A percentile compares a stretch with the other conserved stretches of the same genome.
phyloP scores from a whole-genome alignment of 768 basidiomycete genomes.

The Epithele typhae region DNA sequence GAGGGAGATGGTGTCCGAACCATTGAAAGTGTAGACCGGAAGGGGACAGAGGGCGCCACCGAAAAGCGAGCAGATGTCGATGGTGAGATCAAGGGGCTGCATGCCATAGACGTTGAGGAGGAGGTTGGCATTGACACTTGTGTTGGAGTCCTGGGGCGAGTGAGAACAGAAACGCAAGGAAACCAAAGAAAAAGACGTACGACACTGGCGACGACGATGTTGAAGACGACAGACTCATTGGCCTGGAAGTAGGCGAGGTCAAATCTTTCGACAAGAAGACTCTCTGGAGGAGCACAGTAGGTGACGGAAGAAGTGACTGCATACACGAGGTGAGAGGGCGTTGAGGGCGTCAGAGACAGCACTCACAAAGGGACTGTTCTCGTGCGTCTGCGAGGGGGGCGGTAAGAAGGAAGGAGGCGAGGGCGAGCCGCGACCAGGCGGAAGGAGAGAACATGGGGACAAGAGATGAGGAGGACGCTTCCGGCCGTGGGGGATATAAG shows the following conservation, averaged over 20 bases:
- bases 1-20: conserved; percentile 63
- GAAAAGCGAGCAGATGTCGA: conserved; percentile 80
- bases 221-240: conserved; percentile 77
- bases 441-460: conserved; percentile 58
- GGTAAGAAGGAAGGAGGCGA: conserved; percentile 34
- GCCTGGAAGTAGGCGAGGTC: conserved; percentile 65
- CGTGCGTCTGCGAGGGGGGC: conserved; percentile 39
- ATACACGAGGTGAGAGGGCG: conserved; percentile 4
- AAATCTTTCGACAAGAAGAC: conserved; percentile 74
- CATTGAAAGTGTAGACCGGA: conserved; percentile 84
- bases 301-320: conserved; percentile 85
- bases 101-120: conserved; percentile 87
- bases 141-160: conserved; percentile 53
- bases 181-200: conserved; percentile 31
- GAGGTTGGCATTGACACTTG: conserved; percentile 80
- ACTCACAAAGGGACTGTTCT: conserved; percentile 62
- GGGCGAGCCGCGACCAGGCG: conserved; percentile 70
- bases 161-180: conserved; percentile 12
- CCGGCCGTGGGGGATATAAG: too few relatives aligned
- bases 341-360: conserved; percentile 1
- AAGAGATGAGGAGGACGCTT: conserved; percentile 7
- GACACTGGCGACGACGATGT: conserved; percentile 82
- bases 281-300: conserved; percentile 78
- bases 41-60: conserved; percentile 79
- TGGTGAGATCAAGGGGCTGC: conserved; percentile 74